Evolutionary conservation across 2,329 filamentous ascomycete genomes (phyloP), one percentile per base, ranked within the genome.

Genomic region (Botrytis fragariae): DNA sequence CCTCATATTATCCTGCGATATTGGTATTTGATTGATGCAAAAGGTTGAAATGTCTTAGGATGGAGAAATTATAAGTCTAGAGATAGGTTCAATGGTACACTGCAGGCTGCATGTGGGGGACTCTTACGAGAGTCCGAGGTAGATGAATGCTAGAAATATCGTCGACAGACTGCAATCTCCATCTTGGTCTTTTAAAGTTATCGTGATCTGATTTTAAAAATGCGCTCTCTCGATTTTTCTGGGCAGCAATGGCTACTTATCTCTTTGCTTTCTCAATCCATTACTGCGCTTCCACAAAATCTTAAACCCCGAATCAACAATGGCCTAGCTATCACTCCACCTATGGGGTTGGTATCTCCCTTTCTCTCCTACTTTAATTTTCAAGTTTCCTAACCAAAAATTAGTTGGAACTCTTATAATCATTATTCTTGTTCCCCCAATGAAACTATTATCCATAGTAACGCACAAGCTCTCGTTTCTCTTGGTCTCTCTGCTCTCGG

Each of bases 331-430:
- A 64, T 76, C 18, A 79, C 76, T 67, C 78, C 78, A 20, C 77
- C 76, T 2, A 77, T 79, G 76, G 78, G 77, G 77, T 77, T 72
- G 44, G 60, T 69, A 29, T 67, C 8, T n/a, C n/a, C 60, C 37
- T 48, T 44, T 63, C 25, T 20, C 37, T 63, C 61, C 35, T 51
- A 16, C 3, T 29, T 35, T 67, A 14, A 51, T 39, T 39, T 25
- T n/a, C 8, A 44, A 44, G 20, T 51, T 54, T 54, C 29, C 39
- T 61, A n/a, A 69, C 60, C 68, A 32, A 54, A 37, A 22, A 54
- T 20, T 20, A 78, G 77, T 69, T 87, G 85, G 85, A 86, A 87
- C 72, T 84, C 83, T 0, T 87, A 87, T 76, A 87, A 87, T 63
- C 81, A 84, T 51, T 86, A 86, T 77, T 81, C 79, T 44, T 87